Evolutionary conservation across 768 basidiomycete species (phyloP).

Genomic region (Agaricus subrufescens): DNA sequence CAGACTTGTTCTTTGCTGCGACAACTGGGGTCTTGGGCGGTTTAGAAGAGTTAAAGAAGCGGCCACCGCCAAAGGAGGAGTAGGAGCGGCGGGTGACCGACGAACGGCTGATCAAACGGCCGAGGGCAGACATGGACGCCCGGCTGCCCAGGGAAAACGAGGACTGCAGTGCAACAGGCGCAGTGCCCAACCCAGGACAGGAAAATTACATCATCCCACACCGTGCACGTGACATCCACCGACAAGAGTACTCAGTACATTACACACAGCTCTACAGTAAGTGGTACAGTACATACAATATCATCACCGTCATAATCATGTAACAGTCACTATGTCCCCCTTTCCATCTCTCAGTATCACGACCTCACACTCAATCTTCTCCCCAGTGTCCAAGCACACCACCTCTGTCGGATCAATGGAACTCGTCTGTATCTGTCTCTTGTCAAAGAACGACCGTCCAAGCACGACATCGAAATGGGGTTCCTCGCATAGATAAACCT

Average conservation of each 20-base stretch:
- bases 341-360: conserved; percentile 89
- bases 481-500: conserved; percentile 90
- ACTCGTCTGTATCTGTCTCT: conserved; percentile 76
- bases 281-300: too few species aligned
- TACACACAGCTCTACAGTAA: too few species aligned
- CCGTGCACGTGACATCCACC: neutral
- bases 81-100: conserved; percentile 54
- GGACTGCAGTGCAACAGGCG: neutral
- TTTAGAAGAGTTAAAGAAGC: conserved; percentile 74
- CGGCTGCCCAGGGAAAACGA: neutral
- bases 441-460: conserved; percentile 82
- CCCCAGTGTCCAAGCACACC: conserved; percentile 87
- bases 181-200: neutral
- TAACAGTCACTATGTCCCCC: conserved; percentile 88
- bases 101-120: conserved; percentile 43
- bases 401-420: conserved; percentile 85
- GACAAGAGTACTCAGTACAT: too few species aligned
- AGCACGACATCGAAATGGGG: conserved; percentile 95
- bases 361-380: conserved; percentile 87
- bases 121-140: conserved; percentile 44
- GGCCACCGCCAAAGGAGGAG: conserved; percentile 72
- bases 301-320: conserved; percentile 33
- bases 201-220: neutral
- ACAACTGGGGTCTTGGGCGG: conserved; percentile 47
- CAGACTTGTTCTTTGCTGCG: conserved; percentile 22